phyloP scores from a whole-genome alignment of 2,329 filamentous ascomycete species.

The Trichoderma atrobrunneum region DNA sequence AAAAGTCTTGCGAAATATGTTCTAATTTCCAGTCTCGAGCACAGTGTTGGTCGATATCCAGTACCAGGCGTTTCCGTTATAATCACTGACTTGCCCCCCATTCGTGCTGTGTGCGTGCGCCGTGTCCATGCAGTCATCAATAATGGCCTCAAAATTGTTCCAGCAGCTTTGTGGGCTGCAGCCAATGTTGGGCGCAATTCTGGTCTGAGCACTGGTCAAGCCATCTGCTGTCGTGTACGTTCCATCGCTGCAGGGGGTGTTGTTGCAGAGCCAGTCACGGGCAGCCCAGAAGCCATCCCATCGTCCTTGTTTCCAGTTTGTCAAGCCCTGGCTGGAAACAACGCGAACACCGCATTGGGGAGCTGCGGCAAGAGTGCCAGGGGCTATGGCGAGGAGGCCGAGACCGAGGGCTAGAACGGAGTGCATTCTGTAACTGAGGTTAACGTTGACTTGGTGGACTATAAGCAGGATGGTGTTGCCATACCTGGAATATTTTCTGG shows the following conservation, averaged over 20 bases:
- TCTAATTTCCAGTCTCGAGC: background rate
- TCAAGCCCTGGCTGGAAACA: background rate
- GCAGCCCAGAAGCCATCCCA: background rate
- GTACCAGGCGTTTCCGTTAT: background rate
- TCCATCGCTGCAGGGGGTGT: background rate
- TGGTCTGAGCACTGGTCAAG: background rate
- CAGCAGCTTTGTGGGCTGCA: background rate
- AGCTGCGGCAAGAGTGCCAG: background rate
- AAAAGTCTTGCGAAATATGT: background rate
- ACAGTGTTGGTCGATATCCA: background rate
- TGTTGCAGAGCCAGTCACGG: background rate
- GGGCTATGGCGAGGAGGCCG: background rate
- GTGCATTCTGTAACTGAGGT: background rate
- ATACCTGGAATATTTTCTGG: background rate
- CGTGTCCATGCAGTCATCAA: background rate
- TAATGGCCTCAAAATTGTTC: background rate
- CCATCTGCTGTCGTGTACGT: background rate
- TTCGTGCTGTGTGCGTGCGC: background rate
- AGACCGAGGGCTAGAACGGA: background rate
- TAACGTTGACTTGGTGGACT: background rate
- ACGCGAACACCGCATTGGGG: background rate
- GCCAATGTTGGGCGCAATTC: background rate
- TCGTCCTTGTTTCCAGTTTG: background rate
- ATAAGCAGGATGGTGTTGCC: too few species aligned
- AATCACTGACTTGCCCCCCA: background rate